Evolutionary conservation across 495 filamentous ascomycete genomes (phyloP), one percentile per base, ranked within the genome.

Genomic region (Talaromyces ruber): DNA sequence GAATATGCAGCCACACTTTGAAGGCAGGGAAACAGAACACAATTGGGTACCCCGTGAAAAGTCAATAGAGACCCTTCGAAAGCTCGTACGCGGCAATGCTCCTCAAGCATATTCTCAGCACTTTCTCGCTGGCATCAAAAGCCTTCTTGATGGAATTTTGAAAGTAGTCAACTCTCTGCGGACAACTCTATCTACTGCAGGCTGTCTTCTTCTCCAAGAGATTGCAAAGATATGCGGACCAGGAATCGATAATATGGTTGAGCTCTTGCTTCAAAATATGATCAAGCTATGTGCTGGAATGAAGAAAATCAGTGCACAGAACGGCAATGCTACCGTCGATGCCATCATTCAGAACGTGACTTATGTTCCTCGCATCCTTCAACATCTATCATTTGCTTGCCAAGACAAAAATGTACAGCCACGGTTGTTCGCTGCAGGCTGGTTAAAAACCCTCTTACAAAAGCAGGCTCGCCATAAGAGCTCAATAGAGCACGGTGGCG

Each of bases 331-430:
- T 2, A 88, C 89, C 0, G 86, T 94, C 8, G 86, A 91, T 63
- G 81, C 80, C 16, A 84, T 98, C 61, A 82, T 98, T 62, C 79
- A 81, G 34, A 85, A 87, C 68, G 87, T 89, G 24, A 87, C 91
- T 0, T 97, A 90, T 71, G 90, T 84, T 59, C 70, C 78, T 59
- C 87, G 92, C 21, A 77, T 97, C 60, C 79, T 97, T 77, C 89
- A 95, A 66, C 92, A 97, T 66, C 77, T 98, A 32, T 85, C 83
- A 71, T 73, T 72, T 60, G 92, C 95, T 28, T 86, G 80, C 58
- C 87, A 93, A 68, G 94, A 98, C 70, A 98, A 97, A 76, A 98
- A 97, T 70, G 85, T 91, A 2, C 87, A 91, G 65, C 82, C 92
- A 26, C 85, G 94, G 56, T 82, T 82, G 2, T 96, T 85, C 73